Conservation (phyloP, 2,329 filamentous ascomycete genomes). For the Aureobasidium namibiae region DNA sequence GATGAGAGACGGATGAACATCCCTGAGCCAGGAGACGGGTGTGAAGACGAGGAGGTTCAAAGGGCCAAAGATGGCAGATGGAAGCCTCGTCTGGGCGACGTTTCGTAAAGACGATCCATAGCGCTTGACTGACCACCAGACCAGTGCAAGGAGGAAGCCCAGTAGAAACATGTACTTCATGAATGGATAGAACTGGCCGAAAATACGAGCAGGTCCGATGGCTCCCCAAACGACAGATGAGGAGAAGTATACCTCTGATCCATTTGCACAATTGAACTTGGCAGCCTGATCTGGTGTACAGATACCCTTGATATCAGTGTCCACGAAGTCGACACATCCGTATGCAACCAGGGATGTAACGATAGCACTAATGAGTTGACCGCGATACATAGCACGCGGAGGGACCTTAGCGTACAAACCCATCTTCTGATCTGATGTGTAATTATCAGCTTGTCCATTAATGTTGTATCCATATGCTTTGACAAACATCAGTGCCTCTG, state of each 20-base stretch:
- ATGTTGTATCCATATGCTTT: constrained; percentile 70
- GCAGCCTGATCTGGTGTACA: constrained; percentile 76
- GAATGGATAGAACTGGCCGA: constrained; percentile 38
- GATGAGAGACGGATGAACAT: constrained; percentile 14
- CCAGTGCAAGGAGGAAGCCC: constrained; percentile 34
- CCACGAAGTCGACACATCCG: constrained; percentile 83
- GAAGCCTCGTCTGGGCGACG: constrained; percentile 58
- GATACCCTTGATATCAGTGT: constrained; percentile 63
- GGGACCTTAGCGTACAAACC: constrained; percentile 89
- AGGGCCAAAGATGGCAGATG: constrained; percentile 74
- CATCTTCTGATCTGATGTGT: constrained; percentile 63
- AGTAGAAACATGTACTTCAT: constrained; percentile 47
- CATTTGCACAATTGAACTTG: constrained; percentile 83
- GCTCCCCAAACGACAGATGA: constrained; percentile 72
- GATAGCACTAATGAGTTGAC: constrained; percentile 67
- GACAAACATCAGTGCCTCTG: constrained; percentile 88
- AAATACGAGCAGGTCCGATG: constrained; percentile 43
- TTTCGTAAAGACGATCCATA: constrained; percentile 77
- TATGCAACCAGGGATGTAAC: constrained; percentile 76
- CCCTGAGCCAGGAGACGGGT: background rate
- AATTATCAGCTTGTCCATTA: constrained; percentile 49
- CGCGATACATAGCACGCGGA: constrained; percentile 65
- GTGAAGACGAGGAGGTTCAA: constrained; percentile 81
- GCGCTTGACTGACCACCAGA: constrained; percentile 23
- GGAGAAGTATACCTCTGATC: constrained; percentile 85